Evolutionary conservation across 805 yeast species (phyloP).

Genomic region (Kluyveromyces dobzhanskii): DNA sequence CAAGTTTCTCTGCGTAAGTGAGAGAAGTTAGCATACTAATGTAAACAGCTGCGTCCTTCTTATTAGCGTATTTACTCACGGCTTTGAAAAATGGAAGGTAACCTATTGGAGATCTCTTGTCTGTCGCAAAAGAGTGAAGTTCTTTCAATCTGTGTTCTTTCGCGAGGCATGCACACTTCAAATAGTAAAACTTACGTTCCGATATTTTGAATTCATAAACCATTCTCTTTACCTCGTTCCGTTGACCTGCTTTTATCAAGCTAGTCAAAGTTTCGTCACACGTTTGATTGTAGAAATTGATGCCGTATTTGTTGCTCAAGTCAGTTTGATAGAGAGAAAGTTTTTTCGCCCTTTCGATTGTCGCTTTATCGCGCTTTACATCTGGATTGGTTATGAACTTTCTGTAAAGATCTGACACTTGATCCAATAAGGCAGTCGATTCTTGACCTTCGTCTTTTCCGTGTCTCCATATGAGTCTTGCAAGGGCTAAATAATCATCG

Average conservation of each 20-base stretch:
- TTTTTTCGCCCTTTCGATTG: conserved; percentile 37
- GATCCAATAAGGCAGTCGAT: conserved; percentile 27
- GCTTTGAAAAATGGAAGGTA: conserved; percentile 54
- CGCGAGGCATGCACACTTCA: conserved; percentile 42
- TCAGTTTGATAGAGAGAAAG: conserved; percentile 38
- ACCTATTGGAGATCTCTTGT: conserved; percentile 61
- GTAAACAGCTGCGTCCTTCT: conserved; percentile 51
- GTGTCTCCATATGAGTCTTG: conserved; percentile 33
- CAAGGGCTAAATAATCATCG: conserved; percentile 44
- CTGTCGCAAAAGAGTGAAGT: conserved; percentile 43
- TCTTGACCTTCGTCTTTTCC: conserved; percentile 27
- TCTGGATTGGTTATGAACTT: conserved; percentile 12
- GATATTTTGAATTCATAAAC: conserved; percentile 47
- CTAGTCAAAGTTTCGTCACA: conserved; percentile 40
- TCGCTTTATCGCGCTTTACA: conserved; percentile 13
- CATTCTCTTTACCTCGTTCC: conserved; percentile 39
- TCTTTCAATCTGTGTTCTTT: conserved; percentile 45
- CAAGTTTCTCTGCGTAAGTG: conserved; percentile 38
- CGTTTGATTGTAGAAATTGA: conserved; percentile 35
- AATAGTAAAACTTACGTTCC: conserved; percentile 48
- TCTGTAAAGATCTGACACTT: conserved; percentile 25
- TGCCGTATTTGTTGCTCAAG: conserved; percentile 34
- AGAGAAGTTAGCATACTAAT: conserved; percentile 43
- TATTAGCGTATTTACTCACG: conserved; percentile 45
- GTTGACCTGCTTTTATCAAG: conserved; percentile 42